A percentile compares a stretch with the other conserved stretches of the same genome.
phyloP scores from a whole-genome alignment of 306 rosid species.

The Prosopis cineraria region DNA sequence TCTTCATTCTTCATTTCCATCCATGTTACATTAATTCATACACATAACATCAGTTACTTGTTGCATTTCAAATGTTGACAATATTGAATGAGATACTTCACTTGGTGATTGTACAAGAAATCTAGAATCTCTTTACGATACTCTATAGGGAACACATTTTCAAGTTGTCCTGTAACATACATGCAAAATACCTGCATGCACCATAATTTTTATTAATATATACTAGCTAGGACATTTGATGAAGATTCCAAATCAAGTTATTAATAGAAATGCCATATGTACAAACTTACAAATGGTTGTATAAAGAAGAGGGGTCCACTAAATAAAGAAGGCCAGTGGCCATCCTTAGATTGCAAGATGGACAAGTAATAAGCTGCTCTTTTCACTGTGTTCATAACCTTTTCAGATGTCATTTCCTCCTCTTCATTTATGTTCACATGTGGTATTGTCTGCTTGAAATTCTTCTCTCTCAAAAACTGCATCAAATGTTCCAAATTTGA shows the following conservation, averaged over 20 bases:
- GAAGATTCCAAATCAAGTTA: too few relatives aligned
- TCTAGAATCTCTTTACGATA: slow-evolving; percentile 68
- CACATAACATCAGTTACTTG: not conserved
- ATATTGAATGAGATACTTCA: not conserved
- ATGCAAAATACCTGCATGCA: slow-evolving; percentile 60
- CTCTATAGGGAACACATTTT: slow-evolving; percentile 47
- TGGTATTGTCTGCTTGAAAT: slow-evolving; percentile 57
- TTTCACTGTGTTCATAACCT: slow-evolving; percentile 38
- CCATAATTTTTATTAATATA: not conserved
- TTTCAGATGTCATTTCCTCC: slow-evolving; percentile 51
- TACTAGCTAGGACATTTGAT: not conserved
- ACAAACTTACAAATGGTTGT: slow-evolving; percentile 57
- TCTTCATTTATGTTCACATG: slow-evolving; percentile 52
- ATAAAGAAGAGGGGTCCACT: slow-evolving; percentile 74
- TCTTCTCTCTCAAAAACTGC: slow-evolving; percentile 60
- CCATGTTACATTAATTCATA: not conserved
- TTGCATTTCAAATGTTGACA: not conserved
- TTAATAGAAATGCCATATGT: not conserved
- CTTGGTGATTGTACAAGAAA: slow-evolving; percentile 71
- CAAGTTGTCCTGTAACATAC: slow-evolving; percentile 66
- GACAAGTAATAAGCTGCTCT: slow-evolving; percentile 50
- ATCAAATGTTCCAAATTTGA: not conserved
- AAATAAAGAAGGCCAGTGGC: slow-evolving; percentile 85
- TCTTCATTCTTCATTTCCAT: slow-evolving; percentile 62
- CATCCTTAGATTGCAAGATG: slow-evolving; percentile 66